Percentiles rank a stretch among this genome's conserved stretches.
phyloP scores from a whole-genome alignment of 768 basidiomycete genomes.

The Nidularia pulvinata region DNA sequence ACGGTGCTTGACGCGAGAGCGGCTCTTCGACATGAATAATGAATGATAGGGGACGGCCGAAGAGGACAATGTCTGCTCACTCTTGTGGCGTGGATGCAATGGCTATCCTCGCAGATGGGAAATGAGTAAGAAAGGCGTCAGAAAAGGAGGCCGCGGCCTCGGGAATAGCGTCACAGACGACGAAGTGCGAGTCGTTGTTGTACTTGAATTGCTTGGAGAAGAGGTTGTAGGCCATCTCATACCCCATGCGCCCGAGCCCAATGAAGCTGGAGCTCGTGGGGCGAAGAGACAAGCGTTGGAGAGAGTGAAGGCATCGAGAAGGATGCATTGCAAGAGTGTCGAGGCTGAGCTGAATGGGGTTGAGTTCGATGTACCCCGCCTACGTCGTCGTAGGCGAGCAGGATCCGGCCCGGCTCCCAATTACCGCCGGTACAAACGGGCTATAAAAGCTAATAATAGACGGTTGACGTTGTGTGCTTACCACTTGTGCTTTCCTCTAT shows the following conservation, averaged over 20 bases:
- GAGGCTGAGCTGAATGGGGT: no score
- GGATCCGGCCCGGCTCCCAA: background rate
- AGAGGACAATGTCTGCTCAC: constrained; percentile 40
- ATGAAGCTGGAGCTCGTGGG: constrained; percentile 71
- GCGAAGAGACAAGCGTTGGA: constrained; percentile 32
- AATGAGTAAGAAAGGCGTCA: constrained; percentile 50
- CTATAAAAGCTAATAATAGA: no score
- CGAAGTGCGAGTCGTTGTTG: constrained; percentile 53
- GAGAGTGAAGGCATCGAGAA: constrained; percentile 33
- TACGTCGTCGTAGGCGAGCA: background rate
- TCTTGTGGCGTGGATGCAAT: constrained; percentile 69
- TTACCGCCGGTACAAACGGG: no score
- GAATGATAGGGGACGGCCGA: constrained; percentile 3
- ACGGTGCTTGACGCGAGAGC: constrained; percentile 63
- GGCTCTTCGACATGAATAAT: constrained; percentile 41
- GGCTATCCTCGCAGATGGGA: constrained; percentile 58
- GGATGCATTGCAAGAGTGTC: no score
- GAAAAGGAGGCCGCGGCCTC: constrained; percentile 59
- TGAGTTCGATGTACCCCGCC: no score
- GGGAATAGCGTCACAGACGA: constrained; percentile 77
- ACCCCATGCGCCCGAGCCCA: constrained; percentile 88
- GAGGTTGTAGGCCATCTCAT: constrained; percentile 83
- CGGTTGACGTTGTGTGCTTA: no score
- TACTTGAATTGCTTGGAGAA: constrained; percentile 72
- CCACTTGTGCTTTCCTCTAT: no score